These are phyloP conservation scores for Arabidopsis thaliana DNA, from an alignment of 345 rosid genomes.

Conservation along the genomic window TAIR10.1 NC_003070.9:24219001-24219500, in stretches of 20 bases:
- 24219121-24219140: conserved; percentile 8
- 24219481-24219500: conserved; percentile 26
- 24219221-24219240: not conserved
- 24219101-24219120: conserved; percentile 29
- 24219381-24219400: conserved; percentile 36
- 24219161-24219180: conserved; percentile 18
- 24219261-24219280: not conserved
- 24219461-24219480: conserved; percentile 33
- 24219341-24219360: conserved; percentile 33
- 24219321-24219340: conserved; percentile 32
- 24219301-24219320: conserved; percentile 38
- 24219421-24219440: conserved; percentile 24
- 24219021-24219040: not conserved
- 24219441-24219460: conserved; percentile 20
- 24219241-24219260: not conserved
- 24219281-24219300: not conserved
- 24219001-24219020: not conserved
- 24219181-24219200: conserved; percentile 20
- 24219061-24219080: conserved; percentile 21
- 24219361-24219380: conserved; percentile 25
- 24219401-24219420: conserved; percentile 27
- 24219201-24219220: not conserved
- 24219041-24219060: conserved; percentile 15
- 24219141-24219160: conserved; percentile 9
- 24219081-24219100: conserved; percentile 16